These are phyloP conservation scores for Calonectria pteridis DNA, from an alignment of 2,329 filamentous ascomycete genomes.

Conservation along the genomic window DNA sequence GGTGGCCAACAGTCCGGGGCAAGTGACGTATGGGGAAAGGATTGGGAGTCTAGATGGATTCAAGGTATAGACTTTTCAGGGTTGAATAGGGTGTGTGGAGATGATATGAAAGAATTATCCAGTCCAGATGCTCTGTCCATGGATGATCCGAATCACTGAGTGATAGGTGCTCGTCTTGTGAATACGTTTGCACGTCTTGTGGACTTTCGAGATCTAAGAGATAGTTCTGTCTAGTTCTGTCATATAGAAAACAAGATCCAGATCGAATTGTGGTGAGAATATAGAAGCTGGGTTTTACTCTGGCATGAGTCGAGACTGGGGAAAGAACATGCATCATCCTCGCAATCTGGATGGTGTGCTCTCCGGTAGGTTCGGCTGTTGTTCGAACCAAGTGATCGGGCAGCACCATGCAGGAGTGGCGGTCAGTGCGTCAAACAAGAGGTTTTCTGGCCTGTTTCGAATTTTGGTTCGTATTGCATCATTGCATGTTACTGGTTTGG, in stretches of 20 bases:
- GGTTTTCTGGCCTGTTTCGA: too few species aligned
- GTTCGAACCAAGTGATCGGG: not conserved
- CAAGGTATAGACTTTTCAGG: not conserved
- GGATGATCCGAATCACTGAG: not conserved
- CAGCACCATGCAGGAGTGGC: not conserved
- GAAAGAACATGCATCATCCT: not conserved
- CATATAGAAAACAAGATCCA: not conserved
- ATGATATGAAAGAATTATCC: not conserved
- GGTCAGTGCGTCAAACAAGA: not conserved
- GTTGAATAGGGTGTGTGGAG: not conserved
- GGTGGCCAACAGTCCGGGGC: not conserved
- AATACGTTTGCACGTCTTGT: not conserved
- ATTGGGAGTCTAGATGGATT: not conserved
- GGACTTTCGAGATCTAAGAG: not conserved
- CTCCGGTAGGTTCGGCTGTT: not conserved
- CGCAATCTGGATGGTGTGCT: not conserved
- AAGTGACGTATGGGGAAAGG: not conserved
- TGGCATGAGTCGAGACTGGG: not conserved
- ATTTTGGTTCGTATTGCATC: not conserved
- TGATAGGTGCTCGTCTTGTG: not conserved
- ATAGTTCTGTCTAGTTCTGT: not conserved
- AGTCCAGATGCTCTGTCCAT: not conserved
- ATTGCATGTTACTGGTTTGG: not conserved
- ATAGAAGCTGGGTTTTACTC: not conserved
- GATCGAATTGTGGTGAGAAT: not conserved